Evolutionary conservation across 768 basidiomycete genomes (phyloP).

Genomic region (Termitomyces sp.): DNA sequence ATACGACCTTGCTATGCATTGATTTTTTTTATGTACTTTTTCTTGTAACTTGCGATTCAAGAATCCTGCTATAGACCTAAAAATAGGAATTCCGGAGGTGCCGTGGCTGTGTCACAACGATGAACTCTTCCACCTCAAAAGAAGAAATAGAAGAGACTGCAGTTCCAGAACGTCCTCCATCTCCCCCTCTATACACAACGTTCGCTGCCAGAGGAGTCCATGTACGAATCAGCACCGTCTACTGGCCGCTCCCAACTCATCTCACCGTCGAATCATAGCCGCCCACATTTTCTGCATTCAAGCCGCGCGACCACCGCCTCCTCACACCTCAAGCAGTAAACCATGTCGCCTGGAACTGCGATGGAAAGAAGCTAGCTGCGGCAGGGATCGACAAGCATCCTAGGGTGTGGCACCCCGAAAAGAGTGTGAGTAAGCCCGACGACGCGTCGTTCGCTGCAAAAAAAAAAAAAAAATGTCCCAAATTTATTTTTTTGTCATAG

Average conservation of each 20-base stretch:
- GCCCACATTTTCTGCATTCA: conserved; percentile 75
- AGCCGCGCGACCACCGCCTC: conserved; percentile 69
- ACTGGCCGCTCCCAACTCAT: conserved; percentile 13
- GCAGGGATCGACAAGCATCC: conserved; percentile 78
- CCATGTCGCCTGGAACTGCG: conserved; percentile 81
- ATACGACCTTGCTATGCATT: too few relatives aligned
- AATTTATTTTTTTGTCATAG: conserved; percentile 26
- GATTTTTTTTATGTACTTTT: too few relatives aligned
- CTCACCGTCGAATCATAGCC: conserved; percentile 34
- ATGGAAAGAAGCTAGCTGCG: conserved; percentile 76
- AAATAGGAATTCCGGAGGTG: too few relatives aligned
- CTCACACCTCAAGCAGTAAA: conserved; percentile 60
- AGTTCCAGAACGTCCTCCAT: conserved; percentile 55
- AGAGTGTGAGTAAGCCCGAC: conserved; percentile 46
- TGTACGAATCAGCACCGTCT: conserved; percentile 40
- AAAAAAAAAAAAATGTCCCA: background rate
- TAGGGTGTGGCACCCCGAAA: conserved; percentile 74
- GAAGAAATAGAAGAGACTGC: conserved; percentile 57
- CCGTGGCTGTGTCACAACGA: conserved; percentile 6
- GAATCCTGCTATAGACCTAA: too few relatives aligned
- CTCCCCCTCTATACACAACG: conserved; percentile 68
- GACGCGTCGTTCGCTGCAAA: background rate
- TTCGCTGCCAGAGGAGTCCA: conserved; percentile 67
- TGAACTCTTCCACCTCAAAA: conserved; percentile 21
- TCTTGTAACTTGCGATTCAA: too few relatives aligned